Evolutionary conservation across 148 eudicot genomes (phyloP), one percentile per base, ranked within the genome.

Genomic region (Dianthus caryophyllus): DNA sequence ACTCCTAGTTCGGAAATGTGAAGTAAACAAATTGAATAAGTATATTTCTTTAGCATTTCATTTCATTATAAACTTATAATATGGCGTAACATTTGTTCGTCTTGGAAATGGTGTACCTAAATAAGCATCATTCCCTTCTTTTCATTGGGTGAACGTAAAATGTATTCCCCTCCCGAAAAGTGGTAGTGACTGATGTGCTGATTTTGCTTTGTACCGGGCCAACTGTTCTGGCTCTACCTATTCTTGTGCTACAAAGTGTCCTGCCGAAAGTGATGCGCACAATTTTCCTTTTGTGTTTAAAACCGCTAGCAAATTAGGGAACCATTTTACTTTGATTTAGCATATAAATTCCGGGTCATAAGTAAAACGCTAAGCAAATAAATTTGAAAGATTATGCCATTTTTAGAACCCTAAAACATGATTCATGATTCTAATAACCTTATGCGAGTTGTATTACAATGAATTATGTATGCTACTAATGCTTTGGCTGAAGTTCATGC

Each of bases 51-150:
- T 20, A 7, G n/a, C n/a, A n/a, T n/a, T n/a, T n/a, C n/a, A n/a
- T n/a, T n/a, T n/a, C n/a, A n/a, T n/a, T n/a, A n/a, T n/a, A n/a
- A n/a, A n/a, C n/a, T n/a, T n/a, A n/a, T n/a, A n/a, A n/a, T n/a
- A 33, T 60, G 10, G 26, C 0, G 18, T 33, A 55, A 55, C 15
- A 25, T 33, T 60, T 60, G 18, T 49, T 38, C 29, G 9, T 16
- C 31, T 41, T 38, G 33, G 26, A 11, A 29, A 41, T 41, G 21
- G 50, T 67, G 71, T 56, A 25, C 48, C 30, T 11, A 38, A 66
- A 62, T 41, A 18, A 39, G 48, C 43, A 60, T 67, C 14, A 18
- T 61, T 31, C 29, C 50, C 30, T 18, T 58, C 61, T 26, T 64
- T n/a, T 6, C 31, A 17, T 21, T 61, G 49, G 54, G 59, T 10